These are phyloP conservation scores for Globisporangium cylindrosporum DNA, from an alignment of 352 stramenopile species.

Conservation along the genomic window DNA sequence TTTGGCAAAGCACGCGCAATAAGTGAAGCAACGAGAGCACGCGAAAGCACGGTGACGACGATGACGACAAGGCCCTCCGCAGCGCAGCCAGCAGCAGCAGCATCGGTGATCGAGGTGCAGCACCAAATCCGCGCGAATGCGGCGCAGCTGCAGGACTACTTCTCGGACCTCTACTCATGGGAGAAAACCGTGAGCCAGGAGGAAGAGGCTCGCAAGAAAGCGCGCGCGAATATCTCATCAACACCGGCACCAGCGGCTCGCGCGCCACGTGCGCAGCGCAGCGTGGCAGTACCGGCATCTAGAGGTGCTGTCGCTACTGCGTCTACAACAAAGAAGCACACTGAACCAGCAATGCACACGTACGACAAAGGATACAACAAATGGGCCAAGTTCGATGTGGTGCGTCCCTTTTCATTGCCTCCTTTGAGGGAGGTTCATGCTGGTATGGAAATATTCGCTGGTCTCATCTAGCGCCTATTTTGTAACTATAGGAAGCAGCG, in stretches of 20 bases:
- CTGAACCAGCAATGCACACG: constrained; percentile 59
- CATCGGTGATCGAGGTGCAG: constrained; percentile 61
- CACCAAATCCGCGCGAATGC: constrained; percentile 82
- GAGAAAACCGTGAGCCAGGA: constrained; percentile 69
- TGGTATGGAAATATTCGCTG: background rate
- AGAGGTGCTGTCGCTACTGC: background rate
- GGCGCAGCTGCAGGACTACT: constrained; percentile 74
- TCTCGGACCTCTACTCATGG: constrained; percentile 74
- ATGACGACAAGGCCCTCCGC: constrained; percentile 5
- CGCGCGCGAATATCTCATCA: constrained; percentile 4
- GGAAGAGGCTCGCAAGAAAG: constrained; percentile 36
- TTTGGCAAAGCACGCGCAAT: background rate
- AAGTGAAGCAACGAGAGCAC: background rate
- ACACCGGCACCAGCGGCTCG: background rate
- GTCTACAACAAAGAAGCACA: constrained; percentile 22
- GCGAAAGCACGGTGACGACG: background rate
- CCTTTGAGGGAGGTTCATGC: background rate
- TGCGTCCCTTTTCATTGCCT: constrained; percentile 18
- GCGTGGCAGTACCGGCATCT: background rate
- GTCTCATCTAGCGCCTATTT: background rate
- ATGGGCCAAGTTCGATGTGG: constrained; percentile 89
- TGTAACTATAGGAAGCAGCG: constrained; percentile 36
- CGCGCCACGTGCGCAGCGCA: constrained; percentile 21
- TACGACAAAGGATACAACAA: constrained; percentile 90
- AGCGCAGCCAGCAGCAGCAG: background rate